phyloP scores from a whole-genome alignment of 805 yeast species.

The Yamadazyma takamatsuzukensis region DNA sequence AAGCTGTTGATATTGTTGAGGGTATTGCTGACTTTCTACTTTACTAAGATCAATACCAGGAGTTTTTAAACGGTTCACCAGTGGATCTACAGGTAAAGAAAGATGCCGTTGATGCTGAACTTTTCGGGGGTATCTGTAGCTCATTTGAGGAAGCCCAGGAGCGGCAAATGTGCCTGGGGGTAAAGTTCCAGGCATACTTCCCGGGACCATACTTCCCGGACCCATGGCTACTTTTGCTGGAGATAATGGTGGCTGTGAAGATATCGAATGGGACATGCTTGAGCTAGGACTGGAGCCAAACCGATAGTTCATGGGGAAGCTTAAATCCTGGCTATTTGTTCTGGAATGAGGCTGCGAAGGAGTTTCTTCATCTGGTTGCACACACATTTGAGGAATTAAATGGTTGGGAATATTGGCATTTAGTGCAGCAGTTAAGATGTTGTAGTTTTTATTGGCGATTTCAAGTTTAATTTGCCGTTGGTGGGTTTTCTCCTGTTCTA shows the following conservation, averaged over 20 bases:
- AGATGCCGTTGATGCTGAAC: conserved; percentile 37
- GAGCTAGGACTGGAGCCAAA: conserved; percentile 29
- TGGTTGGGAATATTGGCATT: conserved; percentile 60
- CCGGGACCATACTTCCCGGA: conserved; percentile 2
- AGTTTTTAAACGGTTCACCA: conserved; percentile 2
- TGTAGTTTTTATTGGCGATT: conserved; percentile 53
- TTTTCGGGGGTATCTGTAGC: conserved; percentile 12
- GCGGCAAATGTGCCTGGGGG: conserved; percentile 69
- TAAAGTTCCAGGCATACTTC: conserved; percentile 33
- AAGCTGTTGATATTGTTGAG: conserved; percentile 4
- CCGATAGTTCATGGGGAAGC: conserved; percentile 30
- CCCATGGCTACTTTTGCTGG: conserved; percentile 7
- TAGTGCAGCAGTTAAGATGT: conserved; percentile 59
- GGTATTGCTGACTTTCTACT: conserved; percentile 13
- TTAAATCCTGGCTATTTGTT: conserved; percentile 6
- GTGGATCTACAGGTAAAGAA: conserved; percentile 35
- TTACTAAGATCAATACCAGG: conserved; percentile 14
- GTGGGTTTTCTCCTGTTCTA: conserved; percentile 77
- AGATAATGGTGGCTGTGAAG: conserved; percentile 6
- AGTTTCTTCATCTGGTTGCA: conserved; percentile 9
- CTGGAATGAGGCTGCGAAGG: conserved; percentile 6
- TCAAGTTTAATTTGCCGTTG: conserved; percentile 76
- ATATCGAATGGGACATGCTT: not conserved
- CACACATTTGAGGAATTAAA: conserved; percentile 59
- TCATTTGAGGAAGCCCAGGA: conserved; percentile 29